Conservation (phyloP, 345 rosid species). For the Kandelia obovata region DNA sequence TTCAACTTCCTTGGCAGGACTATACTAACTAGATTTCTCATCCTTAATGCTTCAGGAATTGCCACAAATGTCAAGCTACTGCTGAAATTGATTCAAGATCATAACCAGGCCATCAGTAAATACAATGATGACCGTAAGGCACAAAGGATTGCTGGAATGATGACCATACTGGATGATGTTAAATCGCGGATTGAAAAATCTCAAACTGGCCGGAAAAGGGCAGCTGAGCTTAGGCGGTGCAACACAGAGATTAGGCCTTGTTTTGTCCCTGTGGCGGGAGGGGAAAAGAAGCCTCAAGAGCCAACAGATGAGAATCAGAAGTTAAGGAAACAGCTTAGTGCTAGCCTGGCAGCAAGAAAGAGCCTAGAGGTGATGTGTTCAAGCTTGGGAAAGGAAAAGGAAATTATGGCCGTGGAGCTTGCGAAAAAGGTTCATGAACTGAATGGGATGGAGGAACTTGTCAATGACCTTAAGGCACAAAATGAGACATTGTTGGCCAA, state of each 20-base stretch:
- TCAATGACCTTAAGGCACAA: slow-evolving; percentile 57
- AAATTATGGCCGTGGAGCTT: slow-evolving; percentile 66
- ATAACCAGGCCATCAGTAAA: slow-evolving; percentile 48
- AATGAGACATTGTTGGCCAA: slow-evolving; percentile 49
- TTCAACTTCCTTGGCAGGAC: not conserved
- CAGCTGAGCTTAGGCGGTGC: slow-evolving; percentile 68
- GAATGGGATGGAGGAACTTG: slow-evolving; percentile 59
- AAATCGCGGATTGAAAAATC: slow-evolving; percentile 58
- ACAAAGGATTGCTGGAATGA: slow-evolving; percentile 65
- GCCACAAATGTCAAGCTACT: slow-evolving; percentile 60
- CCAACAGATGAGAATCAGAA: slow-evolving; percentile 41
- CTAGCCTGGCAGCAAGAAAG: slow-evolving; percentile 55
- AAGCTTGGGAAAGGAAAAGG: slow-evolving; percentile 84
- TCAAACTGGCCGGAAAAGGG: slow-evolving; percentile 34
- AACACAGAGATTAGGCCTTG: slow-evolving; percentile 57
- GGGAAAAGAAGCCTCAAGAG: slow-evolving; percentile 29
- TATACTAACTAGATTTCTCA: too few species aligned
- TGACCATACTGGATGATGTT: slow-evolving; percentile 67
- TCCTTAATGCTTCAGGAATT: slow-evolving; percentile 35
- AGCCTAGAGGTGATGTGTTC: slow-evolving; percentile 78
- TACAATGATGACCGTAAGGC: slow-evolving; percentile 46
- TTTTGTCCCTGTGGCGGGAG: not conserved
- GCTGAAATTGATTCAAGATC: slow-evolving; percentile 66
- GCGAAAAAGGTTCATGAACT: slow-evolving; percentile 58
- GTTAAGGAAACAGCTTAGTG: slow-evolving; percentile 50